Conservation (phyloP, 1,139 yeast genomes). For the Hansenula sp. region DNA sequence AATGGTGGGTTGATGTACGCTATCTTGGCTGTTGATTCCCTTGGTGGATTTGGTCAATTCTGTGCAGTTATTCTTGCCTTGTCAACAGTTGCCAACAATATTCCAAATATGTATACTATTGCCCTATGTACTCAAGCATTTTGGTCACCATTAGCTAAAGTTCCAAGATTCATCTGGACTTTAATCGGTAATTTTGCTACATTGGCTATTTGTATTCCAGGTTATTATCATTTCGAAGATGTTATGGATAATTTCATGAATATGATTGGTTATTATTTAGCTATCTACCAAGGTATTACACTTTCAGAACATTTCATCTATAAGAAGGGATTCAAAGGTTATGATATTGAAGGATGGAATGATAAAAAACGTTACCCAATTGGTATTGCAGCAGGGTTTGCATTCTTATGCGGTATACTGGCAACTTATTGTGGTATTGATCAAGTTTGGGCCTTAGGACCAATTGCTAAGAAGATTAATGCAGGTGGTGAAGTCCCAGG, state of each 20-base stretch:
- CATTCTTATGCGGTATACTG: slow-evolving; percentile 77
- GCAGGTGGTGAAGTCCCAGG: slow-evolving; percentile 48
- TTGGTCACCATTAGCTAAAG: slow-evolving; percentile 64
- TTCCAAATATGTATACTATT: slow-evolving; percentile 90
- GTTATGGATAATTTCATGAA: slow-evolving; percentile 88
- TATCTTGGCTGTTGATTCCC: slow-evolving; percentile 70
- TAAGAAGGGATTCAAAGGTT: slow-evolving; percentile 57
- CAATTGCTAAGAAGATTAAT: slow-evolving; percentile 48
- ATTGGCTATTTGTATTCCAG: slow-evolving; percentile 86
- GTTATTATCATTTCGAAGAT: slow-evolving; percentile 63
- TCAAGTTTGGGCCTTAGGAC: slow-evolving; percentile 81
- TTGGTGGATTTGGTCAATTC: slow-evolving; percentile 87
- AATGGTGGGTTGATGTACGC: slow-evolving; percentile 84
- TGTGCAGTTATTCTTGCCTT: slow-evolving; percentile 79
- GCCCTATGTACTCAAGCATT: slow-evolving; percentile 82
- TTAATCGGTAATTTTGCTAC: slow-evolving; percentile 69
- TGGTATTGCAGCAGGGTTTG: slow-evolving; percentile 85
- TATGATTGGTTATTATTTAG: slow-evolving; percentile 85
- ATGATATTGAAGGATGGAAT: slow-evolving; percentile 60
- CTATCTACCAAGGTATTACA: slow-evolving; percentile 73
- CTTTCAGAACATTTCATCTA: slow-evolving; percentile 77
- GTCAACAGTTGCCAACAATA: slow-evolving; percentile 84
- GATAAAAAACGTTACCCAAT: slow-evolving; percentile 58
- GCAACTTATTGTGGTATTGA: slow-evolving; percentile 86
- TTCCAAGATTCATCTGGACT: slow-evolving; percentile 86